Evolutionary conservation across 306 rosid genomes (phyloP).

Genomic region (Castanospermum australe): DNA sequence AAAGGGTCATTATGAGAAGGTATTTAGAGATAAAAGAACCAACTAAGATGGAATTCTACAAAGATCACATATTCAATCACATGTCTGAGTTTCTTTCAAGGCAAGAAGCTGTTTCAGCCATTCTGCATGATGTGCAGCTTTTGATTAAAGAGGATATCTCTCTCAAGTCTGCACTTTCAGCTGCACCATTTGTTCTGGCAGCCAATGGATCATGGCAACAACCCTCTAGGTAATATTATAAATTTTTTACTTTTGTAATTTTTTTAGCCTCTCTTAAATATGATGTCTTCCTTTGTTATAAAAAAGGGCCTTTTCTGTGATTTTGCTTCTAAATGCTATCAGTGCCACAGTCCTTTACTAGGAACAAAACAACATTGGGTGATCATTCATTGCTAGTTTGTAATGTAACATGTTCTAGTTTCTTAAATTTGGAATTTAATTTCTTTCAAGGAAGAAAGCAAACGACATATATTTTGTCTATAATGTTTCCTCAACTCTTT

Average conservation of each 20-base stretch:
- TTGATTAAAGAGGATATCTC: constrained; percentile 73
- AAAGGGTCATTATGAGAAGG: constrained; percentile 67
- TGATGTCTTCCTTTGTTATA: neutral
- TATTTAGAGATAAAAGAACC: constrained; percentile 77
- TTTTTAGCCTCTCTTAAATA: neutral
- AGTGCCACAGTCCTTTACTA: neutral
- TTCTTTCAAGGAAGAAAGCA: neutral
- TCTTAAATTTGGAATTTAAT: neutral
- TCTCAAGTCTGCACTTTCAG: constrained; percentile 60
- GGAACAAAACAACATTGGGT: neutral
- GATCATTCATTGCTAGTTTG: constrained; percentile 9
- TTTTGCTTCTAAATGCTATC: neutral
- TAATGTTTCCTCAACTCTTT: neutral
- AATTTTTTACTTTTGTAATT: neutral
- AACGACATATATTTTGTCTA: neutral
- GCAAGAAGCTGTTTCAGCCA: constrained; percentile 59
- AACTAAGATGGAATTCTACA: constrained; percentile 75
- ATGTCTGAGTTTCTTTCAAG: constrained; percentile 67
- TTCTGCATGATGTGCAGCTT: constrained; percentile 70
- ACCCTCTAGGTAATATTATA: constrained; percentile 67
- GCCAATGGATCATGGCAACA: constrained; percentile 94
- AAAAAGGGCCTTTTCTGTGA: neutral
- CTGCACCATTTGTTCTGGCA: constrained; percentile 74
- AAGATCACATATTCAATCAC: constrained; percentile 67
- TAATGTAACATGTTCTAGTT: neutral